Base-by-base conservation (phyloP, 164 flowering plant genomes). In the Nymphaea colorata region DNA sequence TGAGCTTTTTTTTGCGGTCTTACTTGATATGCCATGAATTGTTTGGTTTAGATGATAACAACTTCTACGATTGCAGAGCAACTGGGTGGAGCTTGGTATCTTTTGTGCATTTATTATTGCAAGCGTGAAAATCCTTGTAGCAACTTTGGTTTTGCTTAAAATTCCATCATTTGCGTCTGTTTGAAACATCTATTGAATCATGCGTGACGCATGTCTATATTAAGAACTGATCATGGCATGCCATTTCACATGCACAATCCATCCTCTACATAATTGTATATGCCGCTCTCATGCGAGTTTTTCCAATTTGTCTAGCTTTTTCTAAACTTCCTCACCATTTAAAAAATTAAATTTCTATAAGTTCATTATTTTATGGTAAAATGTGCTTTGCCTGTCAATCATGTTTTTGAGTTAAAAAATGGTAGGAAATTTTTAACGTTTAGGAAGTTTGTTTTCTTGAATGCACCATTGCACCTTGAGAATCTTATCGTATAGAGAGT, bases 201-300 rank as follows among this genome's bases (percentile, higher is more conserved):
- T 68, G 80, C 86, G 74, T 79, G 95, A 15, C 97, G 95, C 4
- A 63, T 69, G 59, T 17, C 91, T 3, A 75, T 77, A 36, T 47
- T 69, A 68, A 80, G 70, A 68, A 78, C 90, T 16, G 93, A 79
- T 72, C 97, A 91, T 16, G 97, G 95, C 59, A 91, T 91, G 95
- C 95, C 97, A 67, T 91, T 72, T 88, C 95, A 42, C 95, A 91
- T 80, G 87, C 93, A 4, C 91, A 87, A 68, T 85, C 90, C 70
- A 81, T 91, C 71, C 87, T 83, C 80, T 91, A 62, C 76, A 64
- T 61, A 44, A 72, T 68, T 65, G 4, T 75, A 36, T 82, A 81
- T 73, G 65, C 65, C 44, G 72, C 78, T 68, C 4, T 85, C 90
- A 71, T 47, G 98, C 89, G 84, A 70, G 78, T 69, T 59, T 53